Evolutionary conservation across 352 stramenopile genomes (phyloP).

Genomic region (Pythium phragmitis): DNA sequence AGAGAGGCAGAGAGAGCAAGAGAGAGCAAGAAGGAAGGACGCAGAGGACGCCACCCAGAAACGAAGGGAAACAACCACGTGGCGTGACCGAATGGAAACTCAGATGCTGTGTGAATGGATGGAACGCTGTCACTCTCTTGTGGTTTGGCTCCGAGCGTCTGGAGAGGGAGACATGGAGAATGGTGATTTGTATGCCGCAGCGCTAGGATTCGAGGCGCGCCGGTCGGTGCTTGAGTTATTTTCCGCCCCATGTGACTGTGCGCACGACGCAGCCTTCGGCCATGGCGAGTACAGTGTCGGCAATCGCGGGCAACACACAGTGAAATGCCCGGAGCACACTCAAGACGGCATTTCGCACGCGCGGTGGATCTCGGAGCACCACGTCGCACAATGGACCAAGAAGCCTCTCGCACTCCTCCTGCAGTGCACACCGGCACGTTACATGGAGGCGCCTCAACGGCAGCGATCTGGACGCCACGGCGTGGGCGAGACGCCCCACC

Average conservation of each 20-base stretch:
- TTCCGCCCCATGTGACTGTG: not conserved
- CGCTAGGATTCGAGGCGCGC: no score
- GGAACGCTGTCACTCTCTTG: no score
- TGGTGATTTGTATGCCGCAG: no score
- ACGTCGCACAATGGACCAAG: not conserved
- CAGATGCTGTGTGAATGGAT: no score
- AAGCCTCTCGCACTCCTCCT: not conserved
- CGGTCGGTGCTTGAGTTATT: no score
- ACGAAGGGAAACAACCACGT: no score
- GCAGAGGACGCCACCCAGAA: no score
- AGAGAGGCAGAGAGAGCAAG: no score
- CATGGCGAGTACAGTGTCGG: not conserved
- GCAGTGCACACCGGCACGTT: not conserved
- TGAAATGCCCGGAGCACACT: not conserved
- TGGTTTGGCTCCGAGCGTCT: no score
- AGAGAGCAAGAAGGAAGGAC: no score
- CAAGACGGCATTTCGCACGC: not conserved
- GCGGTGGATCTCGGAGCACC: not conserved
- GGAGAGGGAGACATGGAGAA: no score
- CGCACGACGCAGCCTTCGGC: not conserved
- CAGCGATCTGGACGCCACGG: not conserved
- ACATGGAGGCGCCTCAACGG: not conserved
- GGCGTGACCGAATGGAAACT: no score
- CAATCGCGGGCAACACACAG: not conserved
- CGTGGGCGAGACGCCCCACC: not conserved